Base-by-base conservation (phyloP, 2,329 filamentous ascomycete genomes). In the Monilinia fructigena region DNA sequence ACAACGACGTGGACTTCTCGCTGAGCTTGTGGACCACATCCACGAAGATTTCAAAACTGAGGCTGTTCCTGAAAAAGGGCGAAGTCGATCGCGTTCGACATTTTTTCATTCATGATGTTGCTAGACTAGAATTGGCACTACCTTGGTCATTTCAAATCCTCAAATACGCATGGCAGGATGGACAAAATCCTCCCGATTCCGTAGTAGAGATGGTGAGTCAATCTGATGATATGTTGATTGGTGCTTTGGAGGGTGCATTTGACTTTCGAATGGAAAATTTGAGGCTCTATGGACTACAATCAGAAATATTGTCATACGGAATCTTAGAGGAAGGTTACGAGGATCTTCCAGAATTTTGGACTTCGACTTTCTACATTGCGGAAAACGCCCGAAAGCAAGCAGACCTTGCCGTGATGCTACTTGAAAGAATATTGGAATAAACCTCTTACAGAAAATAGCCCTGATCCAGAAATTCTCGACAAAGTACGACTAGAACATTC, bases 301-400 rank as follows among this genome's bases (percentile, higher is more conserved):
- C 84, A 20, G 90, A 93, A 70, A 80, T 85, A 62, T 77, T 95
- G 42, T 81, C 86, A 59, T 81, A 89, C 70, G 89, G 89, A 8
- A 84, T 92, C 31, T 77, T 91, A 12, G 79, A 80, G 2, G 79
- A 83, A 20, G 85, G 86, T 55, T 93, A 92, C 74, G 83, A 88
- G 26, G 85, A 83, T 14, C 82, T 97, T 11, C 86, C 89, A 0
- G 88, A 91, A 68, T 90, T 93, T 55, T 99, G 95, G 95, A 97
- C 93, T 0, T 93, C 91, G 20, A 86, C 85, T 70, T 77, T 80
- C 54, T 86, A 82, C 69, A 80, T 88, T 65, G 83, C 86, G 61
- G 87, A 87, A 75, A 88, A 88, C 68, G 73, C 82, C 16, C 85
- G 86, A 73, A 85, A 86, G 23, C 80, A 88, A 20, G 79, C 85